A percentile compares a stretch with the other conserved stretches of the same genome.
Evolutionary conservation across 208 protist genomes (phyloP).

Genomic region (Lotmaria passim): DNA sequence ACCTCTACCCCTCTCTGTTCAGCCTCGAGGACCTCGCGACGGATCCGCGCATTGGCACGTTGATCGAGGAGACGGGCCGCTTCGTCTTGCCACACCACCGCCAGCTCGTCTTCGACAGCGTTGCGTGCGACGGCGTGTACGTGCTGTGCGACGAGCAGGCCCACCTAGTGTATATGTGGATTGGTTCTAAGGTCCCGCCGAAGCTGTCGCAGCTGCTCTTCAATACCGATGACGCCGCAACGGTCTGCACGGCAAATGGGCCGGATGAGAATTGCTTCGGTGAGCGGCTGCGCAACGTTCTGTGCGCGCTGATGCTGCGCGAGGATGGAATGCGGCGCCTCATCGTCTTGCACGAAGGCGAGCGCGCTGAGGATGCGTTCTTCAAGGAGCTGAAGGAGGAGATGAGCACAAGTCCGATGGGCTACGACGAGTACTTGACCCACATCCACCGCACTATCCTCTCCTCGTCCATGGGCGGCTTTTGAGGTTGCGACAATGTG

Average conservation of each 20-base stretch:
- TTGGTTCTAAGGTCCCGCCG: constrained; percentile 61
- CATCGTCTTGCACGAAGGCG: constrained; percentile 82
- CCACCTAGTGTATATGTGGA: constrained; percentile 86
- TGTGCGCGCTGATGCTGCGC: constrained; percentile 69
- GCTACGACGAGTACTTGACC: constrained; percentile 77
- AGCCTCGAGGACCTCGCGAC: constrained; percentile 59
- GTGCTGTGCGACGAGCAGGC: constrained; percentile 86
- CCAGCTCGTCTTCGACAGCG: constrained; percentile 77
- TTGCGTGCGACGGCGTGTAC: constrained; percentile 78
- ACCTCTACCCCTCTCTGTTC: constrained; percentile 89
- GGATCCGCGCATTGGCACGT: constrained; percentile 44
- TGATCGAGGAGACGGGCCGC: constrained; percentile 52
- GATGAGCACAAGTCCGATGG: constrained; percentile 37
- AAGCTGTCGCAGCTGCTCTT: constrained; percentile 70
- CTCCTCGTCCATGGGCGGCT: constrained; percentile 7
- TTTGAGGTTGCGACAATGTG: background rate
- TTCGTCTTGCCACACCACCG: constrained; percentile 69
- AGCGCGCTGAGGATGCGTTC: constrained; percentile 77
- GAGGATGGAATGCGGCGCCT: constrained; percentile 83
- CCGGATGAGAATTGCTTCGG: constrained; percentile 65
- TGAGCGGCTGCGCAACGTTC: constrained; percentile 70
- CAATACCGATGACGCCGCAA: constrained; percentile 43
- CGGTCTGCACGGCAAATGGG: constrained; percentile 53
- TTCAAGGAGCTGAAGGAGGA: constrained; percentile 87
- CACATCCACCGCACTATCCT: constrained; percentile 70